These are phyloP conservation scores for Pseudocercospora fuligena DNA, from an alignment of 2,329 filamentous ascomycete genomes.

Conservation along the genomic window DNA sequence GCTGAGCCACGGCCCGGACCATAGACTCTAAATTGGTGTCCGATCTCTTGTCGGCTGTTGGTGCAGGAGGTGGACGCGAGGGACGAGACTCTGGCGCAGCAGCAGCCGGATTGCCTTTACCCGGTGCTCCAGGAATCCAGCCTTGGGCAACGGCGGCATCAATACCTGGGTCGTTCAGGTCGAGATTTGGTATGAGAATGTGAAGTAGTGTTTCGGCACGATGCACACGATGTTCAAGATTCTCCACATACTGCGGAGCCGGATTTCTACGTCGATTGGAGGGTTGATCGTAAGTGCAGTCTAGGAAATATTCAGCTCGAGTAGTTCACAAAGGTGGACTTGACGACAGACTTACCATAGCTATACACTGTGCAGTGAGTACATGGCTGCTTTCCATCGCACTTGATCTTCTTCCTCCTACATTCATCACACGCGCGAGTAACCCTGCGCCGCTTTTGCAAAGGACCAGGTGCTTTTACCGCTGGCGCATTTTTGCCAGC, in stretches of 20 bases:
- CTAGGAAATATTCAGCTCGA: slow-evolving; percentile 52
- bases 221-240: slow-evolving; percentile 79
- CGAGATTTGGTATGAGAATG: slow-evolving; percentile 80
- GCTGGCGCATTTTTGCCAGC: slow-evolving; percentile 27
- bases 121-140: slow-evolving; percentile 44
- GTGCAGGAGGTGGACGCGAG: slow-evolving; percentile 34
- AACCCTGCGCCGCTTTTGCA: slow-evolving; percentile 77
- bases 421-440: slow-evolving; percentile 90
- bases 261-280: slow-evolving; percentile 90
- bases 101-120: slow-evolving; percentile 34
- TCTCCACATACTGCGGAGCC: slow-evolving; percentile 90
- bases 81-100: slow-evolving; percentile 31
- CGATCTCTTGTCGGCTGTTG: slow-evolving; percentile 50
- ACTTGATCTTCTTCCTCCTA: slow-evolving; percentile 67
- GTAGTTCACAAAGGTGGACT: background rate
- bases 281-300: slow-evolving; percentile 94
- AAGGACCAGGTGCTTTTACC: slow-evolving; percentile 33
- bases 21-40: slow-evolving; percentile 86
- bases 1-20: slow-evolving; percentile 88
- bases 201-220: slow-evolving; percentile 80
- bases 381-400: slow-evolving; percentile 60
- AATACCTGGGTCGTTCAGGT: slow-evolving; percentile 82
- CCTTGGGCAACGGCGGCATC: slow-evolving; percentile 67
- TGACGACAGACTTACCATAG: slow-evolving; percentile 70
- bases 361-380: slow-evolving; percentile 98